Conservation (phyloP, 1,284 basidiomycete species). For the Sporisorium iseilematis-ciliati region DNA sequence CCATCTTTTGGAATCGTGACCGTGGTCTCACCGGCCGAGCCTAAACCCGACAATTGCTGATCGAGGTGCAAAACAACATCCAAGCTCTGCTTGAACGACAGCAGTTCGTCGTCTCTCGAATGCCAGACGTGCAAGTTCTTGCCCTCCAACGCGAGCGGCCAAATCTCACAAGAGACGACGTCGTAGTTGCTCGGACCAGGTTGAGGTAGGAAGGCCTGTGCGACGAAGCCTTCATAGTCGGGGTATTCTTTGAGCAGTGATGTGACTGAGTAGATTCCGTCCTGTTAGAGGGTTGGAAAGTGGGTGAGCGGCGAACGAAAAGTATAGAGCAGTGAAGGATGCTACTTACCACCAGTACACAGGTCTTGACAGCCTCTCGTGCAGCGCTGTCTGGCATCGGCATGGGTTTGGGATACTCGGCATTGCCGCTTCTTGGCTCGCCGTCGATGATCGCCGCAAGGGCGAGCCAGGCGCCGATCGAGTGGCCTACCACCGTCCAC, state of each 20-base stretch:
- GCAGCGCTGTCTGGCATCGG: constrained; percentile 12
- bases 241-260: constrained; percentile 41
- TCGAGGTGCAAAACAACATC: constrained; percentile 32
- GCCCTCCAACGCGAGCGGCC: constrained; percentile 24
- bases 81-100: constrained; percentile 45
- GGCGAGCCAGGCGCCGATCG: constrained; percentile 48
- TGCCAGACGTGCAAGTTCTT: constrained; percentile 44
- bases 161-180: constrained; percentile 33
- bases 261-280: constrained; percentile 38
- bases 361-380: constrained; percentile 23
- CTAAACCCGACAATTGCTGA: not conserved
- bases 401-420: constrained; percentile 20
- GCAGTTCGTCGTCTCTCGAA: constrained; percentile 41
- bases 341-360: constrained; percentile 43
- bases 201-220: constrained; percentile 43
- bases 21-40: not conserved
- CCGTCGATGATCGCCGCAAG: constrained; percentile 26
- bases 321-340: not conserved
- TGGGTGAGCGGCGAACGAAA: not conserved
- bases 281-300: constrained; percentile 10
- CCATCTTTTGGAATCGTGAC: constrained; percentile 33
- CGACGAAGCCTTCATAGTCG: constrained; percentile 45
- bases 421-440: not conserved
- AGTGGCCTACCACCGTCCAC: constrained; percentile 44
- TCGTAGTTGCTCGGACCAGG: constrained; percentile 37